These are phyloP conservation scores for Aurantiochytrium sp. DNA, from an alignment of 108 stramenopile genomes.

Conservation along the genomic window DNA sequence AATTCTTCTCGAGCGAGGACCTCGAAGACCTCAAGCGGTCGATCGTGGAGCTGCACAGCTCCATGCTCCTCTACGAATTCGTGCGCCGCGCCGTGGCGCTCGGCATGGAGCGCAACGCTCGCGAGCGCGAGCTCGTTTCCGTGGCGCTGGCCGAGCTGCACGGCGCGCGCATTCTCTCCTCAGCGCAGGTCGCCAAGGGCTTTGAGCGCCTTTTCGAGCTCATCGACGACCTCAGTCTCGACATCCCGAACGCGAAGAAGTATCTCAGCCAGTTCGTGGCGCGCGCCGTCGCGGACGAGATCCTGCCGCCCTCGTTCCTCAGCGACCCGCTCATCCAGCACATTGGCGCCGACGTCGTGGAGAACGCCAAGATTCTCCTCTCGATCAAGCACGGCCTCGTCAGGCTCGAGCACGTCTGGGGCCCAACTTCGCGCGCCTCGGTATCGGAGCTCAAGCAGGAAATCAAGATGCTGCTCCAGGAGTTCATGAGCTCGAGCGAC, in stretches of 20 bases:
- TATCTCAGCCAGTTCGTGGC: conserved; percentile 81
- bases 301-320: conserved; percentile 84
- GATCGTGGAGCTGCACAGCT: conserved; percentile 35
- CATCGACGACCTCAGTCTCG: conserved; percentile 75
- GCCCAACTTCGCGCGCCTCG: conserved; percentile 88
- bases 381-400: conserved; percentile 81
- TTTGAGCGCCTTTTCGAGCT: conserved; percentile 77
- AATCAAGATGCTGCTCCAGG: conserved; percentile 81
- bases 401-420: conserved; percentile 86
- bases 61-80: conserved; percentile 46
- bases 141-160: conserved; percentile 75
- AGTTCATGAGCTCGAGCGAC: conserved; percentile 80
- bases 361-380: conserved; percentile 75
- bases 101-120: conserved; percentile 70
- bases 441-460: conserved; percentile 85
- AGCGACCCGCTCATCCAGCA: conserved; percentile 76
- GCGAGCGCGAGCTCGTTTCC: conserved; percentile 76
- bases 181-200: conserved; percentile 70
- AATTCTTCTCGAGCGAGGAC: conserved; percentile 12
- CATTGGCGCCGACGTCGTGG: conserved; percentile 66
- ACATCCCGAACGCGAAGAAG: conserved; percentile 76
- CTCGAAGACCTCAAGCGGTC: conserved; percentile 18
- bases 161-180: conserved; percentile 65
- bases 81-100: conserved; percentile 72
- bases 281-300: conserved; percentile 88